These are phyloP conservation scores for Colletotrichum graminicola DNA, from an alignment of 2,329 filamentous ascomycete genomes.

Conservation along the genomic window DNA sequence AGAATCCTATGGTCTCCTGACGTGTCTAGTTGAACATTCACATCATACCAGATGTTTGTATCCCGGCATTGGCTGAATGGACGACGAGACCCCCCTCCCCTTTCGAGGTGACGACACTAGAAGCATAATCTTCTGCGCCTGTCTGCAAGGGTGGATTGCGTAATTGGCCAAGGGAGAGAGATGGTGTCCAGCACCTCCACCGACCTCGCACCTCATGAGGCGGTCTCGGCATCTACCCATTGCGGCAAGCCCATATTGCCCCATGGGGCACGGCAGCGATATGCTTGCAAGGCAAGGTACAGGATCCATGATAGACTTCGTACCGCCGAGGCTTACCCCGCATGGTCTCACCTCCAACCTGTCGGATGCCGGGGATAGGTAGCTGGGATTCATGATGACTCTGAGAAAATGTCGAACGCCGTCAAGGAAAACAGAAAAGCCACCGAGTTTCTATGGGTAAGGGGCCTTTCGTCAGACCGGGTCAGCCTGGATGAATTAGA, in stretches of 20 bases:
- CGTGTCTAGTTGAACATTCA: not conserved
- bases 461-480: slow-evolving; percentile 13
- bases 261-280: slow-evolving; percentile 19
- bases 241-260: slow-evolving; percentile 12
- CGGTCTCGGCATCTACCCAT: slow-evolving; percentile 22
- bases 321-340: slow-evolving; percentile 16
- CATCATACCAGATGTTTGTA: not conserved
- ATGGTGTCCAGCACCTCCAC: not conserved
- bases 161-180: not conserved
- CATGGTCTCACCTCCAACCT: slow-evolving; percentile 21
- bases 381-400: not conserved
- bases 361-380: not conserved
- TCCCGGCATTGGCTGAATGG: not conserved
- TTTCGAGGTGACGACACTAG: slow-evolving; percentile 20
- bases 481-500: not conserved
- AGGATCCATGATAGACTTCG: slow-evolving; percentile 17
- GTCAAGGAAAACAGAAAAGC: not conserved
- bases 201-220: slow-evolving; percentile 6
- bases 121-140: slow-evolving; percentile 22
- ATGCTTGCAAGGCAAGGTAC: slow-evolving; percentile 25
- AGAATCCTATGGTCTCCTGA: not conserved
- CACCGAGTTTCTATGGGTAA: slow-evolving; percentile 8
- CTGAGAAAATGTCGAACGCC: not conserved
- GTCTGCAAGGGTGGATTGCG: not conserved
- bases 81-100: not conserved